Percentiles rank a stretch among this genome's conserved stretches.
Conservation (phyloP, 2,329 filamentous ascomycete species). For the Berkeleyomyces rouxiae region DNA sequence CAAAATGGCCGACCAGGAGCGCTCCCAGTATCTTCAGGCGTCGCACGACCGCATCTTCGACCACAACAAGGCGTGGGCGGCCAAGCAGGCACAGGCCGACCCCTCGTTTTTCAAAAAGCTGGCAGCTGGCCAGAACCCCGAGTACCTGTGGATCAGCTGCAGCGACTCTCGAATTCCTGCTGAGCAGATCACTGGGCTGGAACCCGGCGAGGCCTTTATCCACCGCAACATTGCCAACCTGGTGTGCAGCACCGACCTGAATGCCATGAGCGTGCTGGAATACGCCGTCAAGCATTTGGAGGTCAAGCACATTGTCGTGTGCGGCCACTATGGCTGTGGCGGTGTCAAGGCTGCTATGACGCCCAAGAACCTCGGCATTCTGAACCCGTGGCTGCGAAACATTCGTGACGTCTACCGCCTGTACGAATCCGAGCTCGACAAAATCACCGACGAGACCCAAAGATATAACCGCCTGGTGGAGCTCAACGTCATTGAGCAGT, state of each 20-base stretch:
- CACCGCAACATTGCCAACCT: constrained; percentile 94
- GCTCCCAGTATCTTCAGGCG: constrained; percentile 36
- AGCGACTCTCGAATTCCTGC: constrained; percentile 84
- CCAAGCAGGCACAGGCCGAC: constrained; percentile 38
- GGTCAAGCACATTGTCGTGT: constrained; percentile 67
- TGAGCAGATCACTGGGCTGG: constrained; percentile 65
- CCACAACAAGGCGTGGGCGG: constrained; percentile 51
- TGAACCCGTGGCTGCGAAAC: constrained; percentile 60
- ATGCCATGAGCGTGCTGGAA: constrained; percentile 65
- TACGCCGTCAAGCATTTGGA: constrained; percentile 70
- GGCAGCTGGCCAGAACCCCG: constrained; percentile 46
- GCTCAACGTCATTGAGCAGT: constrained; percentile 65
- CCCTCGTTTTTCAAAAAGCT: constrained; percentile 50
- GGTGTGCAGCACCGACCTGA: constrained; percentile 63
- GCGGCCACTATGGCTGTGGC: constrained; percentile 64
- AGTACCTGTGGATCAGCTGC: constrained; percentile 81
- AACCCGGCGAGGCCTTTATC: constrained; percentile 83
- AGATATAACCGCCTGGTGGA: constrained; percentile 60
- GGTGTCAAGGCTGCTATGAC: constrained; percentile 62
- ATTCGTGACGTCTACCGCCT: constrained; percentile 59
- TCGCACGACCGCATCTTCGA: constrained; percentile 52
- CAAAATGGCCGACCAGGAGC: constrained; percentile 5
- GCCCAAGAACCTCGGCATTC: constrained; percentile 49
- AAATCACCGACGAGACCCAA: constrained; percentile 38
- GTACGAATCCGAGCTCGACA: constrained; percentile 52